Evolutionary conservation across 2,329 filamentous ascomycete species (phyloP).

Genomic region (Colletotrichum cordylinicola): DNA sequence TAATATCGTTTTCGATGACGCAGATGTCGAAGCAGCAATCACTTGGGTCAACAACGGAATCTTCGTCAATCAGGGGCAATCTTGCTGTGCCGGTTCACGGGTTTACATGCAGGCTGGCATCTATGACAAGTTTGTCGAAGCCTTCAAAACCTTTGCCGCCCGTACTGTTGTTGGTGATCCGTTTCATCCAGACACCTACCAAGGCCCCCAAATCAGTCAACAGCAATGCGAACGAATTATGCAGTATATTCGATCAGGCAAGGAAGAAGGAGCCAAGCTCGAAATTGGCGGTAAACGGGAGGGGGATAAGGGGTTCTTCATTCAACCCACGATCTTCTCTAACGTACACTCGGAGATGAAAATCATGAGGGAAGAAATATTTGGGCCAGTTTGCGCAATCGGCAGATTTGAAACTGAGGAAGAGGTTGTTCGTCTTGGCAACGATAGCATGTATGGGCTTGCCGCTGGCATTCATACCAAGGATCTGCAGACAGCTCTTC

Average conservation of each 20-base stretch:
- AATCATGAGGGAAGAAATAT: conserved; percentile 60
- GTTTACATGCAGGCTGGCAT: neutral
- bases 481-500: neutral
- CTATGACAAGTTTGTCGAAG: neutral
- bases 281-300: conserved; percentile 30
- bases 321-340: conserved; percentile 33
- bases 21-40: conserved; percentile 46
- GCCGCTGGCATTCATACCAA: neutral
- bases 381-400: conserved; percentile 60
- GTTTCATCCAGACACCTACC: neutral
- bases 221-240: no score
- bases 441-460: neutral
- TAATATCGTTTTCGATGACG: conserved; percentile 49
- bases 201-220: neutral
- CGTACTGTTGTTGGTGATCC: neutral
- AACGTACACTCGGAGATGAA: conserved; percentile 11
- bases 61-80: neutral
- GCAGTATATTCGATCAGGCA: no score
- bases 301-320: conserved; percentile 48
- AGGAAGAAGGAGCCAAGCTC: no score
- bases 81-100: neutral
- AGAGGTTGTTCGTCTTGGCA: neutral
- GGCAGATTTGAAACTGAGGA: neutral
- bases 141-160: neutral
- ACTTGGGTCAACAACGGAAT: neutral